These are phyloP conservation scores for Adenanthera pavonina DNA, from an alignment of 306 rosid species.

Conservation along the genomic window DNA sequence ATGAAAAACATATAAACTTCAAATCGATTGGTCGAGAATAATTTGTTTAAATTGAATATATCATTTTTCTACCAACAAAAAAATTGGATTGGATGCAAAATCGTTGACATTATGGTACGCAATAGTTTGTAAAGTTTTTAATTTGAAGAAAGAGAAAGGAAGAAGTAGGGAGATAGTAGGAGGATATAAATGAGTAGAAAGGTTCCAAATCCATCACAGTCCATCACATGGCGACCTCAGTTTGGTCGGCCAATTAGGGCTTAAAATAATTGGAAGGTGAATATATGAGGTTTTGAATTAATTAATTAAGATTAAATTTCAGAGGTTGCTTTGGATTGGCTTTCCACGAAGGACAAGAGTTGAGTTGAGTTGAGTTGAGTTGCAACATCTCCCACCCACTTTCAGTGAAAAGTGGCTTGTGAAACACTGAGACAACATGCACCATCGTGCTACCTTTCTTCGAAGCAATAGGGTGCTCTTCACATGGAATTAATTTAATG, in stretches of 20 bases:
- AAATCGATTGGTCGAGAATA: no score
- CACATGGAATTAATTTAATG: conserved; percentile 62
- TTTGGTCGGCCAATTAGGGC: conserved; percentile 67
- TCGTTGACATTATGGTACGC: conserved; percentile 58
- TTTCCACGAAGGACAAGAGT: conserved; percentile 70
- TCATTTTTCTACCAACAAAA: no score
- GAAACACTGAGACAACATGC: conserved; percentile 77
- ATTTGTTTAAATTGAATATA: no score
- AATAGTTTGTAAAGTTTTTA: conserved; percentile 34
- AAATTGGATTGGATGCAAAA: conserved; percentile 4
- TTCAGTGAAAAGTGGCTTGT: conserved; percentile 71
- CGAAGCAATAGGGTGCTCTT: conserved; percentile 76
- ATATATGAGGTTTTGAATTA: conserved; percentile 44
- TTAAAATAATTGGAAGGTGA: conserved; percentile 58
- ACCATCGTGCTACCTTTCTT: conserved; percentile 65
- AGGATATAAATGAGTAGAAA: conserved; percentile 59
- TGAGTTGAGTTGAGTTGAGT: conserved; percentile 57
- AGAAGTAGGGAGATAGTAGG: conserved; percentile 30
- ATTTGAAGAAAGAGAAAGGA: conserved; percentile 20
- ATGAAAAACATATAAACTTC: no score
- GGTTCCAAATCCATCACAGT: conserved; percentile 79
- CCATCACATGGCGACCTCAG: conserved; percentile 75
- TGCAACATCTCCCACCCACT: conserved; percentile 53
- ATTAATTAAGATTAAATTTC: conserved; percentile 42
- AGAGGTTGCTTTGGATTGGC: conserved; percentile 54